Evolutionary conservation across 352 stramenopile species (phyloP).

Genomic region (Thalassiosira ordinaria): DNA sequence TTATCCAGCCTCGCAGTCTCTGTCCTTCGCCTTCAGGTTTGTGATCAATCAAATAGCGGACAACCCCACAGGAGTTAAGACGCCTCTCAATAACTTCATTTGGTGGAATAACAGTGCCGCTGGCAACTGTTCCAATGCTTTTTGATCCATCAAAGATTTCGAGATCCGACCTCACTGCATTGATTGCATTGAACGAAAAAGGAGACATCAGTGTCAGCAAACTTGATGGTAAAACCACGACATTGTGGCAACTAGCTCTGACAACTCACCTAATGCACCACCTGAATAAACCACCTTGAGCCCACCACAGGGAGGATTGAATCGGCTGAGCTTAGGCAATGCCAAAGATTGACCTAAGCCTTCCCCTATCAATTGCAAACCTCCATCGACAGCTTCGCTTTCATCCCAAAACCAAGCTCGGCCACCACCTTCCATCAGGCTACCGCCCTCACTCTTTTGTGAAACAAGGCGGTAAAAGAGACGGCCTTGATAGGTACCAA

Average conservation of each 20-base stretch:
- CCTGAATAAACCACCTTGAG: slow-evolving; percentile 80
- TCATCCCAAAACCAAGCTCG: slow-evolving; percentile 94
- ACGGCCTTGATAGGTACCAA: slow-evolving; percentile 91
- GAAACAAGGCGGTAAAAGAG: slow-evolving; percentile 95
- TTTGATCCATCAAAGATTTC: slow-evolving; percentile 86
- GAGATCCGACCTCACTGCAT: slow-evolving; percentile 80
- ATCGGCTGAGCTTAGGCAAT: slow-evolving; percentile 91
- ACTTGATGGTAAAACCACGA: too few relatives aligned
- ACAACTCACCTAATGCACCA: slow-evolving; percentile 74
- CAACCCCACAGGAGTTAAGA: slow-evolving; percentile 86
- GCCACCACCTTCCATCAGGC: slow-evolving; percentile 88
- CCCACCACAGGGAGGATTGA: slow-evolving; percentile 74
- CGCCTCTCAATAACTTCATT: slow-evolving; percentile 82
- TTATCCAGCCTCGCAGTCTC: slow-evolving; percentile 88
- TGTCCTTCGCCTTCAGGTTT: slow-evolving; percentile 62
- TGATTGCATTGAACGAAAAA: not conserved
- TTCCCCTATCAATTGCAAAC: slow-evolving; percentile 69
- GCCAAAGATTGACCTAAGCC: slow-evolving; percentile 88
- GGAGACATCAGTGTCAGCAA: too few relatives aligned
- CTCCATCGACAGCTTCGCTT: slow-evolving; percentile 89
- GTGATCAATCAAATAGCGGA: slow-evolving; percentile 81
- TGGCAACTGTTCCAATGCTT: slow-evolving; percentile 82
- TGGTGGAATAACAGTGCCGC: slow-evolving; percentile 74
- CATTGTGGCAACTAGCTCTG: too few relatives aligned
- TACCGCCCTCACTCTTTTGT: slow-evolving; percentile 94